Evolutionary conservation across 2,329 filamentous ascomycete genomes (phyloP), one percentile per base, ranked within the genome.

Genomic region (Penicillium vulpinum): DNA sequence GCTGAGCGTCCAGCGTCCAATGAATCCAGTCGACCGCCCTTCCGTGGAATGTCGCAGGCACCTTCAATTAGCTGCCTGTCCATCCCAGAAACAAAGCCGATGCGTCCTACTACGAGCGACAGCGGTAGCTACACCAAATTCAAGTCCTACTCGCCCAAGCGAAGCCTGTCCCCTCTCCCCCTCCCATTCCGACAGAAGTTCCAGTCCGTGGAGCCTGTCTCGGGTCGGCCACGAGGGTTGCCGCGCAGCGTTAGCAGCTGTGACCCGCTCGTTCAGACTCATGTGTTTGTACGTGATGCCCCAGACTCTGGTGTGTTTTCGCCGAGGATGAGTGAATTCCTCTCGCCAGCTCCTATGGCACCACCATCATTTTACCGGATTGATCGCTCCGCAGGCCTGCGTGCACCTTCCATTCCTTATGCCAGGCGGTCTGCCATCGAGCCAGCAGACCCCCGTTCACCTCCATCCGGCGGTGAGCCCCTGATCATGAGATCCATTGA

Each of bases 401-500:
- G 39, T 16, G 21, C 54, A n/a, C 47, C 47, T 40, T 41, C 48
- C 0, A 55, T 40, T 13, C 52, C 63, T 13, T 54, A 49, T 16
- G 38, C 63, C 16, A 46, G 59, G 31, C 60, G 54, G 43, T 68
- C 63, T 58, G 65, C 60, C 28, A 59, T 59, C 21, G 56, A 66
- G 56, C 56, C 66, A 28, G 66, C 66, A 8, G 75, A 77, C 63
- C 75, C 75, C 28, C 66, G 75, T 51, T 77, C 75, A n/a, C 75
- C 75, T 36, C 73, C 74, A 15, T 68, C 69, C 45, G 68, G 72
- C 38, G 66, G 65, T 21, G 75, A 77, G 57, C 69, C 71, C 22
- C 57, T 77, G 51, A 76, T 77, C 56, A 75, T 77, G 74, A 74
- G 75, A 68, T 77, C 71, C 61, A 77, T 77, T 67, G 75, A 77